These are phyloP conservation scores for Oxyria digyna DNA, from an alignment of 148 eudicot species.

Conservation along the genomic window DNA sequence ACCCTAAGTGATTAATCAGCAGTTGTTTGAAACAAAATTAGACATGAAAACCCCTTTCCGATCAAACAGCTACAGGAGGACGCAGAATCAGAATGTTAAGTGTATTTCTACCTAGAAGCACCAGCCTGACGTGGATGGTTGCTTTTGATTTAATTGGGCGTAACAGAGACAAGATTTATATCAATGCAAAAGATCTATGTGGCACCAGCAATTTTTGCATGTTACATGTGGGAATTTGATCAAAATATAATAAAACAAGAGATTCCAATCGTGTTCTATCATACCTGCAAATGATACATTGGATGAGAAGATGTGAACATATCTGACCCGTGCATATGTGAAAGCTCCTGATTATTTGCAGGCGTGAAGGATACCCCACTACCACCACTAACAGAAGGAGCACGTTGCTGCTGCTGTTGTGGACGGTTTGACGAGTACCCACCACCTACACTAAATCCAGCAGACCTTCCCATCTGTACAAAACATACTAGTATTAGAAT, in stretches of 20 bases:
- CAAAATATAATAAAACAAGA: not conserved
- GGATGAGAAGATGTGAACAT: constrained; percentile 21
- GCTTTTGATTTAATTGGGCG: not conserved
- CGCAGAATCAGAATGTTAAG: not conserved
- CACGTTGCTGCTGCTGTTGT: constrained; percentile 45
- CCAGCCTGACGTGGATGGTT: not conserved
- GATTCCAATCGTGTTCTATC: not conserved
- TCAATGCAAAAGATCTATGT: not conserved
- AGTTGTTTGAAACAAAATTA: not conserved
- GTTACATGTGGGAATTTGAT: not conserved
- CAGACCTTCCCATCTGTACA: constrained; percentile 48
- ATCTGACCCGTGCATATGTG: constrained; percentile 36
- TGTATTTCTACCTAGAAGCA: not conserved
- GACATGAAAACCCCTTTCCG: not conserved
- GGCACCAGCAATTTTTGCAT: not conserved
- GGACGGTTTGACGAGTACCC: constrained; percentile 32
- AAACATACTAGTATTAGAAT: not conserved
- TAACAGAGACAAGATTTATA: not conserved
- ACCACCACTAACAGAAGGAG: constrained; percentile 38
- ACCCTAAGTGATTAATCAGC: not conserved
- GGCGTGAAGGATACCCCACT: constrained; percentile 28
- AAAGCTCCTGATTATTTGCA: constrained; percentile 33
- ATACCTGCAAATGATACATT: constrained; percentile 21
- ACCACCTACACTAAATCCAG: constrained; percentile 43
- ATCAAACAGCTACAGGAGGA: not conserved